These are phyloP conservation scores for Gynochthodes officinalis DNA, from an alignment of 257 asterid genomes.

Conservation along the genomic window DNA sequence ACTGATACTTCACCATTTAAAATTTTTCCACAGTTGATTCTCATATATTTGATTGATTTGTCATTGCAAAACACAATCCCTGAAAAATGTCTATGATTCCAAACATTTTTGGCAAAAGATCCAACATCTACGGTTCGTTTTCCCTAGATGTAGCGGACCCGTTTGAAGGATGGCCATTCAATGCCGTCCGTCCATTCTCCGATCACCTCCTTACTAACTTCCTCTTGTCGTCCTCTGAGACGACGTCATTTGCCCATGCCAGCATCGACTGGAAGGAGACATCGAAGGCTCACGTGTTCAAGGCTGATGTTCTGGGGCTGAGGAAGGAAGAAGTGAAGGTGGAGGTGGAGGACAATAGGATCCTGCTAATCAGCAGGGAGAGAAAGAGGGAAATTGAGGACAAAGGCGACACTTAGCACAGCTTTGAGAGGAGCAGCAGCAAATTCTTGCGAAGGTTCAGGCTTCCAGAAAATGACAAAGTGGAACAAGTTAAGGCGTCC, in stretches of 20 bases:
- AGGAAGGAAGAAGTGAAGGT: slow-evolving; percentile 23
- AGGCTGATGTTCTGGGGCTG: slow-evolving; percentile 19
- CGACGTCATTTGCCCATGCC: slow-evolving; percentile 5
- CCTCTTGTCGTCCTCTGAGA: slow-evolving; percentile 10
- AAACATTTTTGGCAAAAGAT: slow-evolving; percentile 21
- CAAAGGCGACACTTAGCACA: slow-evolving; percentile 23
- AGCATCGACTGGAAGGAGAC: slow-evolving; percentile 30
- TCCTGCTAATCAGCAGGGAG: too few relatives aligned
- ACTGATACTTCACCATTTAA: too few relatives aligned
- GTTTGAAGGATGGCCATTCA: too few relatives aligned
- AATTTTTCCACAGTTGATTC: too few relatives aligned
- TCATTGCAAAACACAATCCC: background rate
- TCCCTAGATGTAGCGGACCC: too few relatives aligned
- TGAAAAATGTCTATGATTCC: slow-evolving; percentile 30
- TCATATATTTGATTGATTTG: too few relatives aligned
- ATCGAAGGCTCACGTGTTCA: slow-evolving; percentile 19
- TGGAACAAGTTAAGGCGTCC: slow-evolving; percentile 22
- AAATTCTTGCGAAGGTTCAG: slow-evolving; percentile 13
- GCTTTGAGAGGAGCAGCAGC: slow-evolving; percentile 20
- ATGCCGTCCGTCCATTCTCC: slow-evolving; percentile 13
- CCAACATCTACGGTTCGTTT: slow-evolving; percentile 24
- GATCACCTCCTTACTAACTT: slow-evolving; percentile 2
- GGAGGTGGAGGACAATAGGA: too few relatives aligned
- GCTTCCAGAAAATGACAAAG: slow-evolving; percentile 18
- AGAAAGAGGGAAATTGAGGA: too few relatives aligned